phyloP scores from a whole-genome alignment of 306 rosid species.

The Trifolium dubium region DNA sequence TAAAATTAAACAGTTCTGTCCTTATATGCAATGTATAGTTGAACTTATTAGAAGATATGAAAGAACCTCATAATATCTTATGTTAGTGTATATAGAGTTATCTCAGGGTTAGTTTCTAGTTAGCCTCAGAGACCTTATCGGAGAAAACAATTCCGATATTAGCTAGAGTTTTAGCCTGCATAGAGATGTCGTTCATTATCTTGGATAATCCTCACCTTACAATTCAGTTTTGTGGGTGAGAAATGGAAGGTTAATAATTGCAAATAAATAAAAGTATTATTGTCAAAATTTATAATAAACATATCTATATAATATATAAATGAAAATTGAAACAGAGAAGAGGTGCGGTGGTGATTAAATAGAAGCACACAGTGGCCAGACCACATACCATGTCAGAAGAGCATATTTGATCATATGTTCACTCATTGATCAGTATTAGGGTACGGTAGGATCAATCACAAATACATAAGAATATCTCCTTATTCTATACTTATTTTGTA shows the following conservation, averaged over 20 bases:
- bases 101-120: no score
- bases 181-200: neutral
- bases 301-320: neutral
- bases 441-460: slow-evolving; percentile 2
- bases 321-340: neutral
- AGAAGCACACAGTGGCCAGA: neutral
- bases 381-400: neutral
- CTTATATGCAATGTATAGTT: neutral
- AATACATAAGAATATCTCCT: neutral
- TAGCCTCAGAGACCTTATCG: neutral
- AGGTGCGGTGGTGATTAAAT: neutral
- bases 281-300: slow-evolving; percentile 3
- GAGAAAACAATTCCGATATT: neutral
- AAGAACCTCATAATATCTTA: slow-evolving; percentile 2
- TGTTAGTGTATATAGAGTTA: neutral
- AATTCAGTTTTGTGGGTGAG: neutral
- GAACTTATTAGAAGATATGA: slow-evolving; percentile 2
- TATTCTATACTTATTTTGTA: neutral
- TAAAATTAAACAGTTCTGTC: neutral
- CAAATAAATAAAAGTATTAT: neutral
- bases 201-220: neutral
- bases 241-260: neutral
- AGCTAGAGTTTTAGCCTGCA: neutral
- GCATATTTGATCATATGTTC: neutral
- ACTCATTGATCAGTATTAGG: neutral